Conservation (phyloP, 352 stramenopile genomes). For the Saprolegnia parasitica region DNA sequence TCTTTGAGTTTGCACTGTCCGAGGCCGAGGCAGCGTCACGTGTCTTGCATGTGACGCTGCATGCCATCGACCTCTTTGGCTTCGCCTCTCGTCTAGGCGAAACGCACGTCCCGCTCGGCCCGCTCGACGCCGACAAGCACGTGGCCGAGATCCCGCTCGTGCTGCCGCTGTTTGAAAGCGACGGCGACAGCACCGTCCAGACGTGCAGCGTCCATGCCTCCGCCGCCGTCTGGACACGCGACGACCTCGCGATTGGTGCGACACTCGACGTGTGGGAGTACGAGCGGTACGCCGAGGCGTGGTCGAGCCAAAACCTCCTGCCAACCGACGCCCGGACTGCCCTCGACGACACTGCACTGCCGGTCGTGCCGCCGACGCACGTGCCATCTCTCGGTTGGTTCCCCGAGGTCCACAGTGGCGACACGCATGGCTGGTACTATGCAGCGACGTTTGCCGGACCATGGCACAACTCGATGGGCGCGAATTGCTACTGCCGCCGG, state of each 20-base stretch:
- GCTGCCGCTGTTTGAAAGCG: constrained; percentile 7
- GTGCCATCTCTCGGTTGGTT: constrained; percentile 59
- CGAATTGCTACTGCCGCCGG: constrained; percentile 1
- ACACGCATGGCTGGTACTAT: constrained; percentile 84
- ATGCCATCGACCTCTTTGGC: constrained; percentile 22
- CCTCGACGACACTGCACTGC: constrained; percentile 43
- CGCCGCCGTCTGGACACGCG: constrained; percentile 9
- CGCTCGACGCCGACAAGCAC: constrained; percentile 21
- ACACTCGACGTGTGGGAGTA: constrained; percentile 82
- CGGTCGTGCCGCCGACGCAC: constrained; percentile 44
- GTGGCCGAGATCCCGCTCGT: neutral
- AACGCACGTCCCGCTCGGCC: neutral
- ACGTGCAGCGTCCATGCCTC: constrained; percentile 12
- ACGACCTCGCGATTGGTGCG: constrained; percentile 39
- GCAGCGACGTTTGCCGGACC: constrained; percentile 64
- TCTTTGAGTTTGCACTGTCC: constrained; percentile 17
- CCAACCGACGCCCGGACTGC: constrained; percentile 53
- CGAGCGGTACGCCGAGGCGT: constrained; percentile 71
- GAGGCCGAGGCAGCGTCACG: constrained; percentile 5
- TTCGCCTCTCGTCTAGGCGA: constrained; percentile 5
- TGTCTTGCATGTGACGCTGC: constrained; percentile 16
- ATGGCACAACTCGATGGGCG: constrained; percentile 51
- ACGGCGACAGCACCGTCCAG: neutral
- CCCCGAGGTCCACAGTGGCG: constrained; percentile 66
- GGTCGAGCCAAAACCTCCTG: constrained; percentile 62